A percentile compares a stretch with the other conserved stretches of the same genome.
These are phyloP conservation scores for Obelidium mucronatum DNA, from an alignment of 192 early-diverging fungal species.

Conservation along the genomic window DNA sequence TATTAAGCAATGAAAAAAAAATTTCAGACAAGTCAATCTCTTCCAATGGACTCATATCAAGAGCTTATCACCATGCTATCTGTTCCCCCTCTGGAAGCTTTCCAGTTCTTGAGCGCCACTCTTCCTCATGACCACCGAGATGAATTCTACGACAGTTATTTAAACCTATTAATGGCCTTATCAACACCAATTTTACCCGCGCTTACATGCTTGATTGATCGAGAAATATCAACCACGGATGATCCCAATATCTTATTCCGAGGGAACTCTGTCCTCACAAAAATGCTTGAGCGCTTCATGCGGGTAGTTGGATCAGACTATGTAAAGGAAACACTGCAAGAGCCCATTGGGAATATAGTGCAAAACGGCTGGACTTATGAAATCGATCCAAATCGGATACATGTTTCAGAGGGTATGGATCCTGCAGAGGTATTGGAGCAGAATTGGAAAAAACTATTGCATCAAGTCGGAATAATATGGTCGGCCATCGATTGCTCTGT, in stretches of 20 bases:
- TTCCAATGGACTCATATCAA: conserved; percentile 31
- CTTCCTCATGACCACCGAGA: conserved; percentile 48
- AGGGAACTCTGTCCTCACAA: conserved; percentile 64
- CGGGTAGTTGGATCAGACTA: conserved; percentile 57
- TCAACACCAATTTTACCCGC: conserved; percentile 38
- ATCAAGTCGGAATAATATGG: conserved; percentile 48
- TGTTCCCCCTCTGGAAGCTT: conserved; percentile 47
- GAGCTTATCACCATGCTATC: conserved; percentile 40
- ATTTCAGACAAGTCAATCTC: conserved; percentile 27
- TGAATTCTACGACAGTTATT: conserved; percentile 45
- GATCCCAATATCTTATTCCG: conserved; percentile 66
- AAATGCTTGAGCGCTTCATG: conserved; percentile 66
- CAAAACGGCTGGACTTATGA: conserved; percentile 3
- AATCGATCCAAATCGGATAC: conserved; percentile 27
- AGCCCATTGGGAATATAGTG: conserved; percentile 37
- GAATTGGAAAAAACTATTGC: conserved; percentile 43
- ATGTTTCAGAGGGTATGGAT: conserved; percentile 36
- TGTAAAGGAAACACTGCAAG: conserved; percentile 46
- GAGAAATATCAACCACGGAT: conserved; percentile 37
- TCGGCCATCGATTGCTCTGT: conserved; percentile 42
- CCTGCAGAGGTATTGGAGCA: conserved; percentile 34
- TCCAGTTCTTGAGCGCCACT: conserved; percentile 41
- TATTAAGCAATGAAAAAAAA: neutral
- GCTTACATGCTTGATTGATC: conserved; percentile 27
- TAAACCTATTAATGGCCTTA: conserved; percentile 49